phyloP scores from a whole-genome alignment of 495 filamentous ascomycete species.

The Neurospora sublineolata region DNA sequence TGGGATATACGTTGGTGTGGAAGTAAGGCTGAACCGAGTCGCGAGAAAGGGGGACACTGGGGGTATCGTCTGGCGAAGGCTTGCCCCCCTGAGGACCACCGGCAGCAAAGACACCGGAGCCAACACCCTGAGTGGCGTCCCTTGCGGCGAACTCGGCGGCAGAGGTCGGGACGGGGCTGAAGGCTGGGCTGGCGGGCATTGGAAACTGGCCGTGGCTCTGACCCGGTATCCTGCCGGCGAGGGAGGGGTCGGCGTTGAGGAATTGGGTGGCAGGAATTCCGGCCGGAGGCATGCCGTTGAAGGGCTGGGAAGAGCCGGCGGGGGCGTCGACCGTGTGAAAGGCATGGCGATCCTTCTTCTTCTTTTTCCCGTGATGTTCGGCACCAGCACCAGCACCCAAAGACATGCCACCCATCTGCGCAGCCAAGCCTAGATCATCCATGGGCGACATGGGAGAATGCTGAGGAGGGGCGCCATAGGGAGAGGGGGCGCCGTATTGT shows the following conservation, averaged over 20 bases:
- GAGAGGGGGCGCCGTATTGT: slow-evolving; percentile 23
- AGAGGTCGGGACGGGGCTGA: slow-evolving; percentile 43
- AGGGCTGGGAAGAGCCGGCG: slow-evolving; percentile 49
- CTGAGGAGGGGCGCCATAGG: slow-evolving; percentile 5
- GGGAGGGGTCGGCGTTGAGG: slow-evolving; percentile 51
- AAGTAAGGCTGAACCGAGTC: slow-evolving; percentile 76
- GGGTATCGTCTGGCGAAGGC: slow-evolving; percentile 87
- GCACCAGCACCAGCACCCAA: slow-evolving; percentile 46
- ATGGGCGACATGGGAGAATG: slow-evolving; percentile 3
- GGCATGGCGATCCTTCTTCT: slow-evolving; percentile 91
- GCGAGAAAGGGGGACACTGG: slow-evolving; percentile 78
- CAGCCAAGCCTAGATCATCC: slow-evolving; percentile 51
- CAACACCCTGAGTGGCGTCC: slow-evolving; percentile 16
- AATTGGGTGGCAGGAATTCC: slow-evolving; percentile 52
- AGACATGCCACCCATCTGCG: slow-evolving; percentile 79
- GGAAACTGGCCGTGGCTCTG: slow-evolving; percentile 43
- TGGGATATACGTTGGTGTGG: slow-evolving; percentile 77
- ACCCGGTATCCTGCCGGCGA: slow-evolving; percentile 13
- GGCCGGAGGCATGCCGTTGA: slow-evolving; percentile 52
- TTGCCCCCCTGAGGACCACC: slow-evolving; percentile 37
- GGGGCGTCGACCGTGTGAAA: slow-evolving; percentile 77
- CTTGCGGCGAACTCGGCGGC: slow-evolving; percentile 47
- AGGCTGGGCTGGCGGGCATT: slow-evolving; percentile 46
- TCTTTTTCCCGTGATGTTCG: slow-evolving; percentile 43
- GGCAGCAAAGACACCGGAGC: slow-evolving; percentile 21